Percentiles rank a stretch among this genome's conserved stretches.
Conservation (phyloP, 306 rosid genomes). For the Prunus davidiana region DNA sequence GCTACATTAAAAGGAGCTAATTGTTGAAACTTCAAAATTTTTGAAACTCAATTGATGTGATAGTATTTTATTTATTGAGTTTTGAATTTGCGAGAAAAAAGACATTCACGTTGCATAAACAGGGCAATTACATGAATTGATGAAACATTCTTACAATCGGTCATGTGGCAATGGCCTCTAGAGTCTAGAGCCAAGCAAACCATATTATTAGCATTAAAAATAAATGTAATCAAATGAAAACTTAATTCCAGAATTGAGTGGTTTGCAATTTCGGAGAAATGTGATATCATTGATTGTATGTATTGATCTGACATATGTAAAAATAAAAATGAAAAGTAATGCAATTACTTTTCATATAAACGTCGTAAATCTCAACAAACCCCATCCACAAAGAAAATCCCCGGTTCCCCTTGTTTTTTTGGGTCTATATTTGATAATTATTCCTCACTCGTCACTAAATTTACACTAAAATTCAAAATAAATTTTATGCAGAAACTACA, state of each 20-base stretch:
- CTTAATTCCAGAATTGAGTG: background rate
- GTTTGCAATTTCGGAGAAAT: background rate
- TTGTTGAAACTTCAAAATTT: no score
- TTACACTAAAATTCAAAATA: background rate
- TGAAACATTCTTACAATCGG: no score
- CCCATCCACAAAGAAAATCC: background rate
- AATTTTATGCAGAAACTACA: background rate
- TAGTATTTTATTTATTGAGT: no score
- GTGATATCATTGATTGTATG: no score
- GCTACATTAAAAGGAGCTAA: no score
- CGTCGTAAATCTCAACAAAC: slow-evolving; percentile 1
- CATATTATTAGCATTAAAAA: background rate
- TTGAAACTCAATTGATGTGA: no score
- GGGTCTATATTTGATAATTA: background rate
- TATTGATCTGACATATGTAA: background rate
- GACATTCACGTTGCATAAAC: no score
- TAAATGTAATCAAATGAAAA: background rate
- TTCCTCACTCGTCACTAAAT: background rate
- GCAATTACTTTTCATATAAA: background rate
- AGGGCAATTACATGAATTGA: no score
- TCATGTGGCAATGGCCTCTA: no score
- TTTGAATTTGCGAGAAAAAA: no score
- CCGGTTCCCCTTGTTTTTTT: background rate
- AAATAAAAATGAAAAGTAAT: background rate
- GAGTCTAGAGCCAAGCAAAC: background rate